These are phyloP conservation scores for Dactylis glomerata DNA, from an alignment of 176 grass and related monocot genomes.

Conservation along the genomic window DNA sequence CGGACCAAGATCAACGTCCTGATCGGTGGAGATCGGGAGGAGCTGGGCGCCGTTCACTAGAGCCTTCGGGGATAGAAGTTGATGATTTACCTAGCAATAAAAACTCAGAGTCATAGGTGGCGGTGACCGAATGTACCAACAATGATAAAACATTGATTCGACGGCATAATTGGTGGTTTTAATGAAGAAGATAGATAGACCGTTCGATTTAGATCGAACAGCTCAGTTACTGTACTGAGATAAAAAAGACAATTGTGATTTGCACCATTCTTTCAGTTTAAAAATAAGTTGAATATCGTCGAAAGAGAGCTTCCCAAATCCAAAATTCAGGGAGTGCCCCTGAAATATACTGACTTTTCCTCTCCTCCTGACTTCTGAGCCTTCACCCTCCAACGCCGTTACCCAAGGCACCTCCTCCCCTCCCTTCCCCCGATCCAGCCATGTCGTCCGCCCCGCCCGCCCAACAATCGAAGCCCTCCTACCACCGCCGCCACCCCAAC, in stretches of 20 bases:
- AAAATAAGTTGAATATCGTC: background rate
- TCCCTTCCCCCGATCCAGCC: conserved; percentile 43
- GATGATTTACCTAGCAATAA: background rate
- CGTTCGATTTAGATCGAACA: background rate
- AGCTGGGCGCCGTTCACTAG: background rate
- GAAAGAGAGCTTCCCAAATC: background rate
- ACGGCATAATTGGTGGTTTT: background rate
- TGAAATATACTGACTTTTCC: background rate
- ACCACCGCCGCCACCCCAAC: conserved; percentile 42
- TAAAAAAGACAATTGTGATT: background rate
- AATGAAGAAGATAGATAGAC: background rate
- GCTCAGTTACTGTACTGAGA: background rate
- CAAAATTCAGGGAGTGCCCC: background rate
- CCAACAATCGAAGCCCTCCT: conserved; percentile 35
- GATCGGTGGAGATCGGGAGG: too few relatives aligned
- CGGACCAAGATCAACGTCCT: too few relatives aligned
- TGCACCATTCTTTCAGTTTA: background rate
- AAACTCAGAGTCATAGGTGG: background rate
- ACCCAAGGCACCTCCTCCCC: conserved; percentile 4
- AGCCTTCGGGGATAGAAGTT: background rate
- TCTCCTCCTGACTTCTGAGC: background rate
- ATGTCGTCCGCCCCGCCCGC: conserved; percentile 46
- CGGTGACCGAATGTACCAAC: too few relatives aligned
- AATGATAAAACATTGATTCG: too few relatives aligned
- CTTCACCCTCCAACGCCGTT: background rate